phyloP scores from a whole-genome alignment of 768 basidiomycete species.

The Rhizopogon salebrosus region DNA sequence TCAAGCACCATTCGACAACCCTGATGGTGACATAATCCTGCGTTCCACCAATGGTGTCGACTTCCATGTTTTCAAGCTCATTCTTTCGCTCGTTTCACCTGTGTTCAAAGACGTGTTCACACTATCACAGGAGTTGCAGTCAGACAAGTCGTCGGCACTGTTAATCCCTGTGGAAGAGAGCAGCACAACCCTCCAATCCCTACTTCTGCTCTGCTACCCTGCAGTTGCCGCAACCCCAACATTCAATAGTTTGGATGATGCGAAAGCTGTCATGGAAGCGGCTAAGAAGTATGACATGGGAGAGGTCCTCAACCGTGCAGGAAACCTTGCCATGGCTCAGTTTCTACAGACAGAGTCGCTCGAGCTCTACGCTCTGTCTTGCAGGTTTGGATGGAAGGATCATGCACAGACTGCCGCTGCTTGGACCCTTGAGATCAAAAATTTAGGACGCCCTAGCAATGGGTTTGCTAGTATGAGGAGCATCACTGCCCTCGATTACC shows the following conservation, averaged over 20 bases:
- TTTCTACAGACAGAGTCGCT: slow-evolving; percentile 13
- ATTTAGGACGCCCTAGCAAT: slow-evolving; percentile 1
- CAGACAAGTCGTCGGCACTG: background rate
- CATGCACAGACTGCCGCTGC: slow-evolving; percentile 18
- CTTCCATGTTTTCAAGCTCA: slow-evolving; percentile 14
- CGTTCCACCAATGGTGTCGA: slow-evolving; percentile 6
- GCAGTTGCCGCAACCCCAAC: slow-evolving; percentile 14
- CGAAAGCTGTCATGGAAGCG: slow-evolving; percentile 13
- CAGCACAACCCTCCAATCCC: slow-evolving; percentile 8
- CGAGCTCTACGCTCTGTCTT: slow-evolving; percentile 23
- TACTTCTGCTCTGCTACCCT: slow-evolving; percentile 23
- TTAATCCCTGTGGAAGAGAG: slow-evolving; percentile 13
- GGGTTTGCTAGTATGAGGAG: slow-evolving; percentile 33
- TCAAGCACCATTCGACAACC: slow-evolving; percentile 5
- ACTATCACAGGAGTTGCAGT: slow-evolving; percentile 28
- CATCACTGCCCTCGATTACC: slow-evolving; percentile 36
- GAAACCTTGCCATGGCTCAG: slow-evolving; percentile 9
- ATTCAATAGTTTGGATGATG: slow-evolving; percentile 15
- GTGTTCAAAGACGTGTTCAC: slow-evolving; percentile 46
- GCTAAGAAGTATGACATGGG: slow-evolving; percentile 27
- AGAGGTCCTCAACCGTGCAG: slow-evolving; percentile 10
- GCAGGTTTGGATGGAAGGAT: slow-evolving; percentile 12
- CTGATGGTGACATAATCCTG: slow-evolving; percentile 10
- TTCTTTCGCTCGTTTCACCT: slow-evolving; percentile 44
- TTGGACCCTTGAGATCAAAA: slow-evolving; percentile 16